Conservation (phyloP, 305 asterid genomes). For the Solanum chacoense region DNA sequence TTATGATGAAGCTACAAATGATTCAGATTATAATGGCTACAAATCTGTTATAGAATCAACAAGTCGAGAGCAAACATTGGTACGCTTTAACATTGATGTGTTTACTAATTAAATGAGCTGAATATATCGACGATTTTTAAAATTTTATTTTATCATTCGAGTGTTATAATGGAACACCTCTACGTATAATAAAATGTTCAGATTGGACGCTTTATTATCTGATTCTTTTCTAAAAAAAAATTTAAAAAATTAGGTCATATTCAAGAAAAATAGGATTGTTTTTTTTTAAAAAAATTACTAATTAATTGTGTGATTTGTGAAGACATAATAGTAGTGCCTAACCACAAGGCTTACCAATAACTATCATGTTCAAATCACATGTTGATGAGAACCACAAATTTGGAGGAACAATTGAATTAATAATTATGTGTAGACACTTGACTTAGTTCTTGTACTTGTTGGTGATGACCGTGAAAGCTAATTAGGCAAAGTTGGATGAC, state of each 20-base stretch:
- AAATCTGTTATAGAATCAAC: constrained; percentile 37
- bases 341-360: background rate
- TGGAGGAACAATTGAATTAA: background rate
- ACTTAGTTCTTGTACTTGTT: background rate
- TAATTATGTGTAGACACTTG: background rate
- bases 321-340: background rate
- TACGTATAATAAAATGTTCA: background rate
- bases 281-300: no score
- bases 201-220: no score
- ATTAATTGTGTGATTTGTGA: background rate
- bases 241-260: background rate
- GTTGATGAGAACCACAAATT: background rate
- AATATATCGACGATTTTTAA: background rate
- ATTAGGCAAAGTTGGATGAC: background rate
- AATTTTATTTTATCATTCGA: background rate
- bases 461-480: background rate
- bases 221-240: no score
- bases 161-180: background rate
- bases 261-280: background rate
- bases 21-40: constrained; percentile 29
- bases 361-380: background rate
- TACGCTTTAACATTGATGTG: background rate
- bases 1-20: constrained; percentile 25
- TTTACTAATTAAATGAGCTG: background rate
- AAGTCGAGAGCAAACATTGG: constrained; percentile 31